A percentile compares a stretch with the other conserved stretches of the same genome.
phyloP scores from a whole-genome alignment of 805 yeast genomes.

The Starmerella vaccinii region DNA sequence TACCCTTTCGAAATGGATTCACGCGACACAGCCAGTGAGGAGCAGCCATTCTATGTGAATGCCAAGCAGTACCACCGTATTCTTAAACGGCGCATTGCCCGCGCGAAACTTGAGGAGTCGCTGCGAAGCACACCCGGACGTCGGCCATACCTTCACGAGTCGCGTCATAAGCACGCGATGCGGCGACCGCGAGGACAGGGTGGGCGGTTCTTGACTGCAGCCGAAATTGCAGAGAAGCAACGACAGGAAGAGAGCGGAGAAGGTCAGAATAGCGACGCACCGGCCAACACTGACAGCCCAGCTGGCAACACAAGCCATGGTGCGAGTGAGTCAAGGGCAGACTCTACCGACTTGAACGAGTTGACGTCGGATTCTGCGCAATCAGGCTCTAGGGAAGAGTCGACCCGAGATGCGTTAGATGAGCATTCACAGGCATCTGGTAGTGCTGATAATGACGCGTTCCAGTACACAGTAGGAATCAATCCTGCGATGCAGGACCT shows the following conservation, averaged over 20 bases:
- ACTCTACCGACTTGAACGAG: neutral
- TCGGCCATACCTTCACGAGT: conserved; percentile 89
- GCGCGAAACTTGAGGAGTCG: conserved; percentile 85
- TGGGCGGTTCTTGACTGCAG: conserved; percentile 92
- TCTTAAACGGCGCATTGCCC: conserved; percentile 80
- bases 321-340: neutral
- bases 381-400: neutral
- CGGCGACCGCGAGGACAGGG: conserved; percentile 98
- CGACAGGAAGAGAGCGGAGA: neutral
- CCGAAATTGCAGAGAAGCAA: conserved; percentile 48
- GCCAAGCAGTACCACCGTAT: conserved; percentile 97
- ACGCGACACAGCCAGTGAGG: conserved; percentile 30
- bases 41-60: conserved; percentile 93
- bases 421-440: neutral
- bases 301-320: neutral
- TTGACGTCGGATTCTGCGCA: neutral
- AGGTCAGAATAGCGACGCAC: neutral
- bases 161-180: conserved; percentile 98
- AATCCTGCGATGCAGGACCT: neutral
- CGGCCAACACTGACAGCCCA: neutral
- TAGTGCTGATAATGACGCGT: neutral
- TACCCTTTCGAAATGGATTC: neutral
- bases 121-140: conserved; percentile 81
- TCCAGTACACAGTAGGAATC: neutral
- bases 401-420: neutral